These are phyloP conservation scores for Pterocarpus macrocarpus DNA, from an alignment of 306 rosid species.

Conservation along the genomic window DNA sequence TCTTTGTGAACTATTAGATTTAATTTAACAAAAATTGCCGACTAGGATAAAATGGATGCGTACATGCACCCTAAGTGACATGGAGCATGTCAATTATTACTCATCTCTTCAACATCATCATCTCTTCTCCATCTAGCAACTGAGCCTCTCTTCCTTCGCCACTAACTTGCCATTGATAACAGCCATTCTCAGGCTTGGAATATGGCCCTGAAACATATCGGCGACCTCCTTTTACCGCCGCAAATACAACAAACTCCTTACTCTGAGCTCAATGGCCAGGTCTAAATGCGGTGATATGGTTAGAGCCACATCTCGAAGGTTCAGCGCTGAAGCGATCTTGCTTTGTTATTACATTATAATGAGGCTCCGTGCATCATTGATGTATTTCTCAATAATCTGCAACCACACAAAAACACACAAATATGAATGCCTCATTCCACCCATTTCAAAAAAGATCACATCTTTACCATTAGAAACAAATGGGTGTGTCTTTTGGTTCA, in stretches of 20 bases:
- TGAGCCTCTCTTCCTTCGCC: no score
- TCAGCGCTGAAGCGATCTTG: conserved; percentile 73
- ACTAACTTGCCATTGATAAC: no score
- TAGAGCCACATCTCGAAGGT: conserved; percentile 82
- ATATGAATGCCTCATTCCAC: background rate
- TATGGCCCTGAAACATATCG: conserved; percentile 90
- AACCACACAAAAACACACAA: background rate
- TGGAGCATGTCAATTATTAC: no score
- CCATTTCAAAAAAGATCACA: background rate
- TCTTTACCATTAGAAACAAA: background rate
- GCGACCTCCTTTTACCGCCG: conserved; percentile 90
- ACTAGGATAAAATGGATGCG: no score
- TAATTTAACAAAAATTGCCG: no score
- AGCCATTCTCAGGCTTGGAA: conserved; percentile 85
- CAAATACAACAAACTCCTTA: conserved; percentile 75
- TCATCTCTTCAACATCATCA: no score
- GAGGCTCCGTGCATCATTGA: conserved; percentile 76
- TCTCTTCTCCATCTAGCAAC: no score
- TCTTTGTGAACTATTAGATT: no score
- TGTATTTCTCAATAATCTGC: conserved; percentile 82
- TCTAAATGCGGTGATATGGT: conserved; percentile 78
- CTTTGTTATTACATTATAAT: conserved; percentile 75
- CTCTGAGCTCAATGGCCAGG: conserved; percentile 83
- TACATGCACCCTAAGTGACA: no score
- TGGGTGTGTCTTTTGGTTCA: background rate